Base-by-base conservation (phyloP, 1,284 basidiomycete genomes). In the Moniliella sp. region DNA sequence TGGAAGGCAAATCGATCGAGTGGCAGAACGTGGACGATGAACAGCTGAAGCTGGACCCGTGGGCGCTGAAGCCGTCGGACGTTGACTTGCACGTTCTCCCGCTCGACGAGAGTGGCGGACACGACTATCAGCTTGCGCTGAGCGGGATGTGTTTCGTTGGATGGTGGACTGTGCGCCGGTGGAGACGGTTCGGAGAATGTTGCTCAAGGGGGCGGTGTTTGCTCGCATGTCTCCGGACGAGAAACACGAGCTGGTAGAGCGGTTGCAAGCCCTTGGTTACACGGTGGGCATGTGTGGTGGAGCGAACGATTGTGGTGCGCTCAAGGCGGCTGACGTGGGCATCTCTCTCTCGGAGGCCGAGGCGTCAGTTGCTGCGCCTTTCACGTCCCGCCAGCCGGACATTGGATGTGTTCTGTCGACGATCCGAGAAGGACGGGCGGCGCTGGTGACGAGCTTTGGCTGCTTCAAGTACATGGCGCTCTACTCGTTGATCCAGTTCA, bases 181-280 rank as follows among this genome's bases (percentile, higher is more conserved):
- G 15, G 91, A 99, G 64, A 50, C 50, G 21, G 33, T 57, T 21
- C 39, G 52, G 7, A 30, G 54, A 14, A 57, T 97, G 83, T 74
- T 99, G n/a, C 81, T 94, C 39, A 91, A 93, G 63, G 75, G 86
- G 2, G 81, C 91, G 53, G 78, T 97, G 32, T 99, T 88, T 59
- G 86, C 91, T 5, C 73, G 91, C 15, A 97, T 99, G 91, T 97
- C 88, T 11, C 91, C 91, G 0, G 91, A 97, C 61, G 91, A 97
- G 66, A 99, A 99, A 66, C 91, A 94, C 51, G 91, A 99, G 60
- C 73, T 97, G 12, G 81, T 99, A 25, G 88, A 94, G 59, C 73
- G 86, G 2, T 67, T 99, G 14, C 91, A 97, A 57, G 67, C 71
- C 3, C 69, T 97, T 5, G 88, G 86, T 5, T 97, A 94, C 59